phyloP scores from a whole-genome alignment of 768 basidiomycete species.

The Suillus subalutaceus region DNA sequence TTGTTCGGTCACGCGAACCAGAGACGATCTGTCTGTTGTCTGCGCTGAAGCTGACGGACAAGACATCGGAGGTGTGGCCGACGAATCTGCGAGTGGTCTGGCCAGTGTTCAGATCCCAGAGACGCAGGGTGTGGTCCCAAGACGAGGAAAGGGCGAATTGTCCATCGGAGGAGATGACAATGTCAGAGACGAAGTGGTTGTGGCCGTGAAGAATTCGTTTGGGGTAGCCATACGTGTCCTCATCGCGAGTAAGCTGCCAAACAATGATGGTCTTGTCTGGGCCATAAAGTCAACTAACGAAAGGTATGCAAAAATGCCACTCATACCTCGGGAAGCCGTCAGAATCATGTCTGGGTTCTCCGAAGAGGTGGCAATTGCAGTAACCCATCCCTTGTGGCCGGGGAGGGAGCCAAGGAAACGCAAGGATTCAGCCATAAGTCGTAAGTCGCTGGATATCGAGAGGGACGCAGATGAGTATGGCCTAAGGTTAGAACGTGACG shows the following conservation, averaged over 20 bases:
- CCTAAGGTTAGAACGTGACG: constrained; percentile 38
- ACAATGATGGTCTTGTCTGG: constrained; percentile 99
- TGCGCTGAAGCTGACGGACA: constrained; percentile 99
- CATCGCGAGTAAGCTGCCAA: constrained; percentile 96
- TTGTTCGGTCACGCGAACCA: constrained; percentile 93
- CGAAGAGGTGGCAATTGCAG: constrained; percentile 96
- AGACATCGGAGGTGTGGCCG: constrained; percentile 96
- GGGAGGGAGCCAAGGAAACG: constrained; percentile 90
- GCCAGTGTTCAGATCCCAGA: constrained; percentile 99
- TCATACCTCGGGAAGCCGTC: constrained; percentile 93
- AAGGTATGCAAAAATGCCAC: constrained; percentile 12
- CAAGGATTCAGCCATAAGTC: constrained; percentile 78
- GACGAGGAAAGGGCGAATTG: constrained; percentile 99
- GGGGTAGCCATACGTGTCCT: constrained; percentile 91
- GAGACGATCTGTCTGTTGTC: constrained; percentile 99
- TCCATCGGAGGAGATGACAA: constrained; percentile 98
- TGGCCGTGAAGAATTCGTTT: constrained; percentile 98
- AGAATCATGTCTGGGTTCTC: constrained; percentile 99
- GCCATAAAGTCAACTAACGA: constrained; percentile 30
- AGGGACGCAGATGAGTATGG: constrained; percentile 20
- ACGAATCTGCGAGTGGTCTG: constrained; percentile 95
- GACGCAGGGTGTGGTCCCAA: constrained; percentile 99
- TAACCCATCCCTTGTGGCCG: constrained; percentile 98
- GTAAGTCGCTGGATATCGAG: constrained; percentile 27
- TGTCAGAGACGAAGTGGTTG: constrained; percentile 99